phyloP scores from a whole-genome alignment of 2,329 filamentous ascomycete species.

The Zarea fungicola region DNA sequence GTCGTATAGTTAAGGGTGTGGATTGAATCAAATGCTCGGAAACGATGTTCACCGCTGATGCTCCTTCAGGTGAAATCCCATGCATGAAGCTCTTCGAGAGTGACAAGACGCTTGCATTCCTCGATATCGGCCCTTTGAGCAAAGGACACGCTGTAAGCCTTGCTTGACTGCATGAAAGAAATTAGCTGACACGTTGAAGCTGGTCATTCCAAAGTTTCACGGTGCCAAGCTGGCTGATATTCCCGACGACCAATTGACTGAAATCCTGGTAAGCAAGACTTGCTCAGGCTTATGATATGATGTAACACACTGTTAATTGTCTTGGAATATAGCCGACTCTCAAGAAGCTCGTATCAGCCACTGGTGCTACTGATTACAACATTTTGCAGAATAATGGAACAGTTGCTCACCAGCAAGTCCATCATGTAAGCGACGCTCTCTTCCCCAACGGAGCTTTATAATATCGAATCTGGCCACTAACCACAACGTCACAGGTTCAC shows the following conservation, averaged over 20 bases:
- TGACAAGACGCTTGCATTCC: constrained; percentile 88
- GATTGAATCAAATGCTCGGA: not conserved
- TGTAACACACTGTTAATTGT: not conserved
- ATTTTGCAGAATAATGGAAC: constrained; percentile 93
- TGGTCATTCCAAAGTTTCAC: constrained; percentile 94
- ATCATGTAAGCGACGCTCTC: constrained; percentile 83
- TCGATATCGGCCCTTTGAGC: constrained; percentile 89
- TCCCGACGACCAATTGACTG: constrained; percentile 77
- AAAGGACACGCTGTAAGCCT: constrained; percentile 77
- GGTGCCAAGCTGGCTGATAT: constrained; percentile 89
- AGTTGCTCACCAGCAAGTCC: constrained; percentile 86
- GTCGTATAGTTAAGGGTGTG: constrained; percentile 91
- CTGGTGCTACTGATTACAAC: constrained; percentile 78
- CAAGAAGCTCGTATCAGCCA: constrained; percentile 78
- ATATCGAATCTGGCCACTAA: not conserved
- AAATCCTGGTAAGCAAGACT: constrained; percentile 62
- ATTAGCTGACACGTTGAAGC: constrained; percentile 43
- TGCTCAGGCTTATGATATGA: not conserved
- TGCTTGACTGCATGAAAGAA: not conserved
- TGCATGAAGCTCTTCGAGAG: constrained; percentile 95
- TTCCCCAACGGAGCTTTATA: too few relatives aligned
- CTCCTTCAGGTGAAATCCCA: constrained; percentile 75
- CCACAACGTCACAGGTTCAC: constrained; percentile 58
- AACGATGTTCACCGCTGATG: constrained; percentile 8
- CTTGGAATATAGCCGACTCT: constrained; percentile 39